Evolutionary conservation across 768 basidiomycete genomes (phyloP).

Genomic region (Coprinopsis marcescibilis): DNA sequence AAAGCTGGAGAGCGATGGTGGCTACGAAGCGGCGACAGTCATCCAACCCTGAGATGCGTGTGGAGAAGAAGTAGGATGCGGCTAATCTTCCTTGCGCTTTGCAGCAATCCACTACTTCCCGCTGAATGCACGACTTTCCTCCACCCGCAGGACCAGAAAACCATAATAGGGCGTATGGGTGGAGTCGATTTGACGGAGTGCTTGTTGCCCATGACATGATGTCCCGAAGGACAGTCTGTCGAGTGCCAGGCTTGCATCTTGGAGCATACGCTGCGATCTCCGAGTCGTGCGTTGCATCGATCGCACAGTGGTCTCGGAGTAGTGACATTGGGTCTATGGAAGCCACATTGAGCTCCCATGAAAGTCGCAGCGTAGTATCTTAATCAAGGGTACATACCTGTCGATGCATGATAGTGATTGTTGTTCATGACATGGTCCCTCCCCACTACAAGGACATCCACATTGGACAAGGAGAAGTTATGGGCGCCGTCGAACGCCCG

Average conservation of each 20-base stretch:
- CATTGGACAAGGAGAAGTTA: too few species aligned
- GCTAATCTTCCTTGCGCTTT: not conserved
- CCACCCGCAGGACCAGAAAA: slow-evolving; percentile 4
- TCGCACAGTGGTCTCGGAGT: too few species aligned
- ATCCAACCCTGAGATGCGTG: not conserved
- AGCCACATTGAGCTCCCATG: too few species aligned
- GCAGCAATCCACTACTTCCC: not conserved
- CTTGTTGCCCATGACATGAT: not conserved
- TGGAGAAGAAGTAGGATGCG: slow-evolving; percentile 4
- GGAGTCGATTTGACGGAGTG: not conserved
- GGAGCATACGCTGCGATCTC: not conserved
- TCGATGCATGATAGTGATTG: too few species aligned
- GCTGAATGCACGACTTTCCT: slow-evolving; percentile 2
- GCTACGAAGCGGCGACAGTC: not conserved
- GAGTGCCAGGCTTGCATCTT: slow-evolving; percentile 3
- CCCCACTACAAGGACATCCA: too few species aligned
- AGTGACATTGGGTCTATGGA: too few species aligned
- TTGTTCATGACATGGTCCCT: too few species aligned
- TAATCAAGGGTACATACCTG: too few species aligned
- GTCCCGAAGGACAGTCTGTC: not conserved
- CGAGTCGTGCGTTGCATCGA: not conserved
- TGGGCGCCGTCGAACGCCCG: too few species aligned
- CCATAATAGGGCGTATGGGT: not conserved
- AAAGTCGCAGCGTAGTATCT: too few species aligned
- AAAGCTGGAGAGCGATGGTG: not conserved